Percentiles rank a stretch among this genome's conserved stretches.
Conservation (phyloP, 2,329 filamentous ascomycete genomes). For the Ustilaginoidea virens region DNA sequence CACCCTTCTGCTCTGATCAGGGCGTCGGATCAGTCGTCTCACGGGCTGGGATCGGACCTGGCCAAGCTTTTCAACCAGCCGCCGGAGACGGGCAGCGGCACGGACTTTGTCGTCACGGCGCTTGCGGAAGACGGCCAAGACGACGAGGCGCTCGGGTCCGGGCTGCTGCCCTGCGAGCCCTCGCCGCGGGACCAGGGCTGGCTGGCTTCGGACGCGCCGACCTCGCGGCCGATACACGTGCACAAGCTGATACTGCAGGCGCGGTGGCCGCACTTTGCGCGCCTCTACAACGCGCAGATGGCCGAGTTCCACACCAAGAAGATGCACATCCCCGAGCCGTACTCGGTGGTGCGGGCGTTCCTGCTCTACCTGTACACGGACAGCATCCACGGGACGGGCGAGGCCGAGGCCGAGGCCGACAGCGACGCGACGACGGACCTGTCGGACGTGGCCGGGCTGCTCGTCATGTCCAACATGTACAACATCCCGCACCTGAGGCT, state of each 20-base stretch:
- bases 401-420: conserved; percentile 31
- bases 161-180: conserved; percentile 30
- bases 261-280: conserved; percentile 91
- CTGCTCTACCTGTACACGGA: conserved; percentile 96
- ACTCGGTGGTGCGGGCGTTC: conserved; percentile 85
- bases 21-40: conserved; percentile 37
- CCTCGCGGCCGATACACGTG: conserved; percentile 78
- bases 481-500: conserved; percentile 88
- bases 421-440: conserved; percentile 63
- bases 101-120: conserved; percentile 85
- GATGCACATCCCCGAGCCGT: conserved; percentile 96
- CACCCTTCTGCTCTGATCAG: conserved; percentile 33
- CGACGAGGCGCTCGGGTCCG: conserved; percentile 43
- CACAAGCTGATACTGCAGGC: conserved; percentile 89
- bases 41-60: conserved; percentile 69
- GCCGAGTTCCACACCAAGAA: conserved; percentile 91
- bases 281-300: conserved; percentile 89
- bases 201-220: conserved; percentile 45
- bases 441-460: conserved; percentile 76
- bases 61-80: conserved; percentile 75
- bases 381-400: conserved; percentile 49
- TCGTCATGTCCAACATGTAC: conserved; percentile 97
- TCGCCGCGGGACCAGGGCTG: conserved; percentile 32
- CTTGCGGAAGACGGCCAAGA: conserved; percentile 63
- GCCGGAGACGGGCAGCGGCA: conserved; percentile 70